phyloP scores from a whole-genome alignment of 306 rosid species.

The Notholithocarpus densiflorus region DNA sequence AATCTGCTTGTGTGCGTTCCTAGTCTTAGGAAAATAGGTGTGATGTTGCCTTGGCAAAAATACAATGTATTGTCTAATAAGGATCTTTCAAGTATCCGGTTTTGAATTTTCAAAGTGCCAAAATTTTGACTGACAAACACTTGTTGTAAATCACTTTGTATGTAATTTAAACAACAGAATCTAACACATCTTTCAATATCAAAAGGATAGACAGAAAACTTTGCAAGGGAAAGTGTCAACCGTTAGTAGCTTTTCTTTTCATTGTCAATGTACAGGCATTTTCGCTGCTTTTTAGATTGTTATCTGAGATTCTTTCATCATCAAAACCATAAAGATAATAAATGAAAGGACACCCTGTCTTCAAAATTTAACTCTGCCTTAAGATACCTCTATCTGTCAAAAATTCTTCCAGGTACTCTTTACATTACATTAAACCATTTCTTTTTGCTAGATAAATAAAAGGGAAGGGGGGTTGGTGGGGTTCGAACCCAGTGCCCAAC shows the following conservation, averaged over 20 bases:
- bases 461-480: not conserved
- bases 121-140: not conserved
- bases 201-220: not conserved
- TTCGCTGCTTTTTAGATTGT: not conserved
- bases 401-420: not conserved
- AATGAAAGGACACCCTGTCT: constrained; percentile 7
- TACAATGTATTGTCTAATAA: not conserved
- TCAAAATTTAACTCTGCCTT: constrained; percentile 28
- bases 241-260: not conserved
- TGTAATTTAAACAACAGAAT: no score
- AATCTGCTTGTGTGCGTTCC: constrained; percentile 54
- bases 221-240: not conserved
- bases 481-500: not conserved
- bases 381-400: not conserved
- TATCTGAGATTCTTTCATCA: not conserved
- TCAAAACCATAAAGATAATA: constrained; percentile 9
- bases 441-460: no score
- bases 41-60: not conserved
- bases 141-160: no score
- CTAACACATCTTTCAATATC: no score
- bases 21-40: constrained; percentile 12
- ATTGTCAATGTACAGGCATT: not conserved
- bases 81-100: no score
- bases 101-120: not conserved
- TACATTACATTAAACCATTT: not conserved